phyloP scores from a whole-genome alignment of 768 basidiomycete species.

The Neoboletus subvelutipes region DNA sequence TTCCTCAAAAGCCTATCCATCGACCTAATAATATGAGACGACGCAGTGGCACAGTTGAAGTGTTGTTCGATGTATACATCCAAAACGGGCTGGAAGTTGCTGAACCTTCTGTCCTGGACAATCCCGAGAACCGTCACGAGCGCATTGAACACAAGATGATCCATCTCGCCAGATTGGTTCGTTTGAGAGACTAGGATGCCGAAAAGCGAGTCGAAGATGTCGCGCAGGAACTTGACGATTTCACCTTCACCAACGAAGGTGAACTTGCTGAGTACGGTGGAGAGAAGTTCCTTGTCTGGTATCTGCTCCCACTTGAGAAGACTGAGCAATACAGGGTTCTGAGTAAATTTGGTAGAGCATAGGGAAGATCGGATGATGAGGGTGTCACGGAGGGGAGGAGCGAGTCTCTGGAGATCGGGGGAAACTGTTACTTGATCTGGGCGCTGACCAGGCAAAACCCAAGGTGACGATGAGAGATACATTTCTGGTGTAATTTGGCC shows the following conservation, averaged over 20 bases:
- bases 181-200: slow-evolving; percentile 75
- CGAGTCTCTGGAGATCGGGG: slow-evolving; percentile 59
- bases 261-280: slow-evolving; percentile 76
- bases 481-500: slow-evolving; percentile 57
- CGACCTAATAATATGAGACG: slow-evolving; percentile 81
- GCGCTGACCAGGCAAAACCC: slow-evolving; percentile 53
- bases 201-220: slow-evolving; percentile 93
- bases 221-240: slow-evolving; percentile 87
- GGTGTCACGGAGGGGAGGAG: slow-evolving; percentile 73
- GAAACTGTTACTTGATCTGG: slow-evolving; percentile 58
- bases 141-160: slow-evolving; percentile 84
- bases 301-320: slow-evolving; percentile 81
- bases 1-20: slow-evolving; percentile 80
- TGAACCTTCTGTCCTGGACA: slow-evolving; percentile 91
- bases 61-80: slow-evolving; percentile 92
- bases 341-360: slow-evolving; percentile 90
- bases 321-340: slow-evolving; percentile 80
- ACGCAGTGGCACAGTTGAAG: slow-evolving; percentile 77
- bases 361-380: slow-evolving; percentile 84
- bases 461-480: slow-evolving; percentile 73
- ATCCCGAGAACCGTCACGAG: slow-evolving; percentile 91
- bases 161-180: slow-evolving; percentile 78
- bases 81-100: slow-evolving; percentile 90
- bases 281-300: slow-evolving; percentile 59
- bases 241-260: slow-evolving; percentile 93